Evolutionary conservation across 352 stramenopile species (phyloP), one percentile per base, ranked within the genome.

Genomic region (Stramenopiles sp.): DNA sequence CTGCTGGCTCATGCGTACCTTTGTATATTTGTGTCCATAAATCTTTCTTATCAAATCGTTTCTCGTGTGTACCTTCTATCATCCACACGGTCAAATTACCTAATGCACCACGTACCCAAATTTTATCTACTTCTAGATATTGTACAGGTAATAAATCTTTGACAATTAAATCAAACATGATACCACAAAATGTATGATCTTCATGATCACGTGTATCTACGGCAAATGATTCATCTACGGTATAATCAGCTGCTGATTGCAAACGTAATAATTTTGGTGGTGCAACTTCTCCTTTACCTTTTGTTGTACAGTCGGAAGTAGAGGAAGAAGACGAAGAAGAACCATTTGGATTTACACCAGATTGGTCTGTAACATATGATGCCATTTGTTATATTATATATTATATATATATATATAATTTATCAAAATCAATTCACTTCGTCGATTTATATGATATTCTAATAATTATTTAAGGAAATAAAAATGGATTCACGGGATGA

Each of bases 91-190:
- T 88, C 7, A 90, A 63, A 20, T 82, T 83, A 30, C 87, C 87
- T 0, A 92, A 82, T 29, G 78, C 73, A 43, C 87, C 88, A 53
- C 87, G 81, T 0, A 91, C 87, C 4, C 85, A 81, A 20, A 92
- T 78, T 30, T 77, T 83, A 63, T 84, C 85, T n/a, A 91, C 84
- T 20, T 88, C 79, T 29, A 91, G 78, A 33, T 88, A 84, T 78
- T 90, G 84, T 0, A 91, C 32, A 31, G 87, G 87, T 23, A 91
- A 80, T 31, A 86, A 78, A 63, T 84, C 82, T 74, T 89, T 90
- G 80, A 83, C 86, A 81, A 85, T 84, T 7, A 92, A 82, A 27
- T 88, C 86, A 78, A 92, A 92, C 84, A 91, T 89, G 69, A 92
- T 90, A 0, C 88, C 88, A 80, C 85, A 89, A 69, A 53, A 81